phyloP scores from a whole-genome alignment of 805 yeast genomes.

The Candida chauliodis region DNA sequence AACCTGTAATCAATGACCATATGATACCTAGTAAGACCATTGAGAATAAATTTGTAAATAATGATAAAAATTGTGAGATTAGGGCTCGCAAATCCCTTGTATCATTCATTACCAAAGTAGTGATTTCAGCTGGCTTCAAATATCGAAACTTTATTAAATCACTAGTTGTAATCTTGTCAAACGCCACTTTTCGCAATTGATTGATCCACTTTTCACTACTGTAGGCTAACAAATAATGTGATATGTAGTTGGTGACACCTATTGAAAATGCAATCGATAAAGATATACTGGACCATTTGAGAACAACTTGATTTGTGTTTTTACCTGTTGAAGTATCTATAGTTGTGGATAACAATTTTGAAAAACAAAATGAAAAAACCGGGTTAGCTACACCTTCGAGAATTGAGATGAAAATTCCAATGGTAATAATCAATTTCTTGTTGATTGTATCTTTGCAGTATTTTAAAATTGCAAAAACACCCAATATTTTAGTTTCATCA shows the following conservation, averaged over 20 bases:
- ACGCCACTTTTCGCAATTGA: constrained; percentile 46
- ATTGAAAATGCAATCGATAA: constrained; percentile 60
- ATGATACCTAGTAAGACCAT: constrained; percentile 58
- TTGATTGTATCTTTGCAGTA: constrained; percentile 20
- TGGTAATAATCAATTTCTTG: constrained; percentile 21
- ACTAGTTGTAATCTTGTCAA: constrained; percentile 49
- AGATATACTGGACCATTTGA: constrained; percentile 68
- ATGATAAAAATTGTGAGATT: constrained; percentile 58
- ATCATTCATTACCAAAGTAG: constrained; percentile 76
- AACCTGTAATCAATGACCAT: constrained; percentile 79
- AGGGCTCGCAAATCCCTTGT: constrained; percentile 70
- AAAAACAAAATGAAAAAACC: constrained; percentile 70
- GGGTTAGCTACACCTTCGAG: constrained; percentile 69
- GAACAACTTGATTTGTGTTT: constrained; percentile 26
- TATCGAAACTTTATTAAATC: constrained; percentile 50
- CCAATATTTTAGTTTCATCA: constrained; percentile 12
- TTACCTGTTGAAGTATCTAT: constrained; percentile 41
- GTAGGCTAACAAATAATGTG: constrained; percentile 48
- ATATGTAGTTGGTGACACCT: constrained; percentile 52
- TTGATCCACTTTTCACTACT: constrained; percentile 69
- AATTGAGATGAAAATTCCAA: constrained; percentile 55
- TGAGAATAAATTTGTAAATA: constrained; percentile 49
- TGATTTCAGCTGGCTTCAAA: constrained; percentile 46
- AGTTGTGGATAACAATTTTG: constrained; percentile 64
- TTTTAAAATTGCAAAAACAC: constrained; percentile 21